Evolutionary conservation across 139 green algal species (phyloP).

Genomic region (Chlamydomonas sphaeroides): DNA sequence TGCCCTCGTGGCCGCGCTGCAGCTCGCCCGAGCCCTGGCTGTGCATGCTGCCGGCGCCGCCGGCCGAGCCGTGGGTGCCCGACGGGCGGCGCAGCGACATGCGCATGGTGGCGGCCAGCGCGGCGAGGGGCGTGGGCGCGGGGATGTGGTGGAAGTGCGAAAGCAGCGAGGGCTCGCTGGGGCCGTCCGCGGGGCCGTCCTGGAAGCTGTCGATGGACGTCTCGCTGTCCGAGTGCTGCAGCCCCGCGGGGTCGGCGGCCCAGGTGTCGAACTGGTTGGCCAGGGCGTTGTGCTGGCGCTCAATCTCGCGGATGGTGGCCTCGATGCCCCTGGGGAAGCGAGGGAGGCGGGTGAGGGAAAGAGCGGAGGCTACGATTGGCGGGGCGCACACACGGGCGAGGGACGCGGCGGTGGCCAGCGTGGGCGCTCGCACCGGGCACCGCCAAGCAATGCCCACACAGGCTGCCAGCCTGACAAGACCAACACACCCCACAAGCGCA

Average conservation of each 20-base stretch:
- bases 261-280: neutral
- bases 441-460: no score
- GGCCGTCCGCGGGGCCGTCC: constrained; percentile 33
- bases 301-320: constrained; percentile 37
- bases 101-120: neutral
- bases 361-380: no score
- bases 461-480: no score
- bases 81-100: neutral
- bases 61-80: neutral
- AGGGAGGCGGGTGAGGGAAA: neutral
- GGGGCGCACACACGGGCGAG: no score
- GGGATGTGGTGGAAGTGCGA: constrained; percentile 29
- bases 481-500: no score
- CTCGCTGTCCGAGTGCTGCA: constrained; percentile 7
- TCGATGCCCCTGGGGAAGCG: constrained; percentile 27
- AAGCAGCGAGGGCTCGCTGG: constrained; percentile 7
- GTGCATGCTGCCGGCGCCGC: neutral
- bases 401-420: no score
- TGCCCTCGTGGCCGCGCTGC: neutral
- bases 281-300: constrained; percentile 32
- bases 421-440: no score
- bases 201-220: constrained; percentile 31
- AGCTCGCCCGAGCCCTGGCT: neutral
- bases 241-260: constrained; percentile 12
- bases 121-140: neutral